Conservation (phyloP, 257 asterid species). For the Solanum ossicruentum region DNA sequence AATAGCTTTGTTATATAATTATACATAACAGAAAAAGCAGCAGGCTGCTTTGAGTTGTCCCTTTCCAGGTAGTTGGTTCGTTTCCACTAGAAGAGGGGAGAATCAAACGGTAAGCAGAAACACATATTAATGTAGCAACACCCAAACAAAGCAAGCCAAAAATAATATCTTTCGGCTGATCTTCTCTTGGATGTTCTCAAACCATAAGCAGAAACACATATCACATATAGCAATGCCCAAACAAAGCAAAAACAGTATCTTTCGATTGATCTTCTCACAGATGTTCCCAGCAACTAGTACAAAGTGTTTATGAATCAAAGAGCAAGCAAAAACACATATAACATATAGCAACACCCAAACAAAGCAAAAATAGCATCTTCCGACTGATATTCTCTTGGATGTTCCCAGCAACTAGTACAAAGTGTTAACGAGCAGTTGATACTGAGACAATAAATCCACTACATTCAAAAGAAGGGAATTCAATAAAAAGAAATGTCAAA, state of each 20-base stretch:
- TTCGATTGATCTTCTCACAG: not conserved
- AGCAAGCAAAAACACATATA: not conserved
- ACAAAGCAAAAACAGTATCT: not conserved
- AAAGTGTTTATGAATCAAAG: not conserved
- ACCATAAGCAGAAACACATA: not conserved
- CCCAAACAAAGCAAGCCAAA: not conserved
- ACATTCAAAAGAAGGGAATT: not conserved
- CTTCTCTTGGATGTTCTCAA: not conserved
- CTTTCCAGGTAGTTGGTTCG: not conserved
- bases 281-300: not conserved
- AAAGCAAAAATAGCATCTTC: not conserved
- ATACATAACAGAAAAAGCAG: not conserved
- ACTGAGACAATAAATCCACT: not conserved
- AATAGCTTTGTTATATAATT: not conserved
- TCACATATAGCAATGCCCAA: not conserved
- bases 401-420: not conserved
- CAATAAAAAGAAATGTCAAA: not conserved
- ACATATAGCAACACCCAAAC: not conserved
- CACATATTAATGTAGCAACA: not conserved
- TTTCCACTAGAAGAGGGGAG: not conserved
- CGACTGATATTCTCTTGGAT: not conserved
- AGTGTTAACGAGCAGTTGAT: not conserved
- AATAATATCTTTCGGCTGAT: not conserved
- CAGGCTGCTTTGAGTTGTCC: not conserved
- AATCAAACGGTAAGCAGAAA: not conserved